Conservation (phyloP, 129 eudicot genomes). For the Rutidosis leptorrhynchoides region DNA sequence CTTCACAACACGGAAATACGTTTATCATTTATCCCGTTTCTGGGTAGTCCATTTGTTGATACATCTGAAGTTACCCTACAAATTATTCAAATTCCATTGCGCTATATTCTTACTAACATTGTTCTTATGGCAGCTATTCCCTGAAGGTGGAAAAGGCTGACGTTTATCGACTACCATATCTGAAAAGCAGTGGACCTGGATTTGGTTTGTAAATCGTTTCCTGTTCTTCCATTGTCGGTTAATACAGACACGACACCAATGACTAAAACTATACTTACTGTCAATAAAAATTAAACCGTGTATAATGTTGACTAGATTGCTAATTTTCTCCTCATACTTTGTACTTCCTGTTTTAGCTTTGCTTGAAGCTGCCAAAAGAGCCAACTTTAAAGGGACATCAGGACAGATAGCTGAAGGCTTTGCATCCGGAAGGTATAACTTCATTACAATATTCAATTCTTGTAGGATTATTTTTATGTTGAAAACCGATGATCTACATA, state of each 20-base stretch:
- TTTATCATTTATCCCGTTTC: background rate
- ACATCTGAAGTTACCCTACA: background rate
- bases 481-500: background rate
- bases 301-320: background rate
- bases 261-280: background rate
- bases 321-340: background rate
- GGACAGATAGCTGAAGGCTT: conserved; percentile 83
- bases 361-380: conserved; percentile 80
- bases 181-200: conserved; percentile 94
- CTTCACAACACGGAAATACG: conserved; percentile 16
- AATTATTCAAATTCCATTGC: background rate
- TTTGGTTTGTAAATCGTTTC: conserved; percentile 60
- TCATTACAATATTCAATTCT: background rate
- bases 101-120: conserved; percentile 23
- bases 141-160: conserved; percentile 98
- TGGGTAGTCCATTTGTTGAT: background rate
- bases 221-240: background rate
- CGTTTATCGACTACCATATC: conserved; percentile 90
- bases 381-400: conserved; percentile 63
- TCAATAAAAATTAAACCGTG: background rate
- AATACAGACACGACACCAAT: background rate
- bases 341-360: conserved; percentile 52
- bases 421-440: conserved; percentile 68
- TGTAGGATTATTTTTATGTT: background rate
- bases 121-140: conserved; percentile 63